Base-by-base conservation (phyloP, 1,284 basidiomycete species). In the Sporisorium iseilematis-ciliati region DNA sequence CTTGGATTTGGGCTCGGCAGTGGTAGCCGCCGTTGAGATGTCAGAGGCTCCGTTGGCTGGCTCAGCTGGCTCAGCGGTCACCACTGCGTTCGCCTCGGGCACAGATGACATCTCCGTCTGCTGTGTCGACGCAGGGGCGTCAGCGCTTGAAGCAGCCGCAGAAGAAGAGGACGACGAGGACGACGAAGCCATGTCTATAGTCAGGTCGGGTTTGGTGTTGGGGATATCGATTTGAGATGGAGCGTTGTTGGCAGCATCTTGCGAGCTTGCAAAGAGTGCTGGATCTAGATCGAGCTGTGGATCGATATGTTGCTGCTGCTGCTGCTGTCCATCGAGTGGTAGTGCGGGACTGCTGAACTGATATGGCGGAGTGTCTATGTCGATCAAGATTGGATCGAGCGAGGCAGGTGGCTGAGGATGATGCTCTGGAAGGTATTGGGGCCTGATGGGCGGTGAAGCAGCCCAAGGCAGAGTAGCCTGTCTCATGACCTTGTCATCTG, bases 391-490 rank as follows among this genome's bases (percentile, higher is more conserved):
- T 40, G 68, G 57, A 48, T 70, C 49, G 14, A 61, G 26, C 20
- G 41, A 12, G 40, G 29, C 26, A 31, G 52, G 35, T 41, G 29
- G 42, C 20, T 20, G 31, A 10, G 23, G 11, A 46, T 46, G 53
- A n/a, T 55, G 29, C 23, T 41, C 26, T 10, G 21, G 43, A 4
- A 11, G 26, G 14, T 51, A 51, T 21, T 33, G 58, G 48, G 54
- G 25, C 20, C 35, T 35, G 58, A 18, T 51, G 25, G 54, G 57
- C 21, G 51, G 38, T 21, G 56, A 52, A 56, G 60, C 49, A 46
- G 52, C 71, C 65, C 71, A 74, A 38, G 65, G 57, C 58, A 74
- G 31, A 48, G 62, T 69, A 8, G 62, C 55, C 35, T 74, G 71
- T 63, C 54, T 74, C 71, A 74, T 74, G 55, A 46, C 59, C 43